Percentiles rank a stretch among this genome's conserved stretches.
Evolutionary conservation across 176 grass and related monocot genomes (phyloP).

Genomic region (Bolboschoenus planiculmis): DNA sequence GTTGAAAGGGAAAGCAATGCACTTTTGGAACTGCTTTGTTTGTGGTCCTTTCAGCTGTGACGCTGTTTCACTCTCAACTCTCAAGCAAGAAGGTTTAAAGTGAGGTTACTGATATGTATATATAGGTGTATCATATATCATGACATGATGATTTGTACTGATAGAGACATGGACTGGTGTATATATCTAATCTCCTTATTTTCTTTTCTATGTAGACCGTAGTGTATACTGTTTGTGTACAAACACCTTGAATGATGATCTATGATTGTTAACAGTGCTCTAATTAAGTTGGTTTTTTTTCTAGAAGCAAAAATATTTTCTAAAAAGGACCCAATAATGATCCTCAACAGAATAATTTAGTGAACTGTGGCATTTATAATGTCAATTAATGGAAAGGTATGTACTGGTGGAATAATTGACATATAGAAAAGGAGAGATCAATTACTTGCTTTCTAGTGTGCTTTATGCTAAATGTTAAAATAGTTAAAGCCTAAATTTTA

Average conservation of each 20-base stretch:
- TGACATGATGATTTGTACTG: neutral
- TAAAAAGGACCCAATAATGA: neutral
- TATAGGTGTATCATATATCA: neutral
- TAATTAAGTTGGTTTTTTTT: neutral
- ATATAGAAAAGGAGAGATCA: neutral
- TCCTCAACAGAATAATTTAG: neutral
- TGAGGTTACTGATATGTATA: neutral
- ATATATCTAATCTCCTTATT: neutral
- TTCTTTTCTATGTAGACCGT: slow-evolving; percentile 10
- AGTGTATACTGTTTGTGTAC: neutral
- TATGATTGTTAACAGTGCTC: neutral
- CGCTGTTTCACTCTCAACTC: neutral
- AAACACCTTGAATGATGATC: neutral
- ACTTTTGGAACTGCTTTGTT: neutral
- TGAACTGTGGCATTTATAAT: neutral
- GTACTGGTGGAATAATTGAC: neutral
- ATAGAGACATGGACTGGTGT: neutral
- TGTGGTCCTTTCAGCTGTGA: neutral
- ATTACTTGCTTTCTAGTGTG: neutral
- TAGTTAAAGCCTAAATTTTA: neutral
- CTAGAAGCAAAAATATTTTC: neutral
- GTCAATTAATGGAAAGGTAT: neutral
- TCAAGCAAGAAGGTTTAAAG: neutral
- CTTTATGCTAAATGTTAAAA: neutral
- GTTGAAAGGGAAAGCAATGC: neutral